These are phyloP conservation scores for Paulownia fortunei DNA, from an alignment of 257 asterid species.

Conservation along the genomic window DNA sequence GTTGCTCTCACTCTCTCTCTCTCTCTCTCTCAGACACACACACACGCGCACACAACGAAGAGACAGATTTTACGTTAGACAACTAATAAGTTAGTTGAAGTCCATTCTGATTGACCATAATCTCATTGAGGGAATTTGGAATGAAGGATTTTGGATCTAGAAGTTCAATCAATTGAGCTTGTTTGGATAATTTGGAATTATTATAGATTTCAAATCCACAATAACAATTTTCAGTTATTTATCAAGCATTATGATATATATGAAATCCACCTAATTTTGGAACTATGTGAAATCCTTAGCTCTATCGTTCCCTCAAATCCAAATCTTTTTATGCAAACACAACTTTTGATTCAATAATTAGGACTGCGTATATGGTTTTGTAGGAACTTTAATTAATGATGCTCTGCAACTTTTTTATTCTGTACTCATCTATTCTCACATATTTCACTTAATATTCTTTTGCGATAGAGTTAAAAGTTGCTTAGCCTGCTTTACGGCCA, in stretches of 20 bases:
- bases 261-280: neutral
- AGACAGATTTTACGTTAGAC: neutral
- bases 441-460: neutral
- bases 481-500: neutral
- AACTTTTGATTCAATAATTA: neutral
- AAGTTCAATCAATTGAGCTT: neutral
- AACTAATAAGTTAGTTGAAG: neutral
- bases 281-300: neutral
- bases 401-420: neutral
- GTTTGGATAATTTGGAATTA: neutral
- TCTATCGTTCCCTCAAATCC: neutral
- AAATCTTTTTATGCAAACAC: neutral
- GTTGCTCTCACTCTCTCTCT: conserved; percentile 38
- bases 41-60: neutral
- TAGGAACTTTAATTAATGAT: neutral
- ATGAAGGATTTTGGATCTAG: neutral
- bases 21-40: neutral
- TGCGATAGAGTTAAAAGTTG: neutral
- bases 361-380: neutral
- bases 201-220: neutral
- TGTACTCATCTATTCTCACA: neutral
- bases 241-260: neutral
- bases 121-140: neutral
- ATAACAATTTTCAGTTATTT: neutral
- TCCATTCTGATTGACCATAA: conserved; percentile 3